Conservation (phyloP, 2,329 filamentous ascomycete genomes). For the Diplodia sapinea region DNA sequence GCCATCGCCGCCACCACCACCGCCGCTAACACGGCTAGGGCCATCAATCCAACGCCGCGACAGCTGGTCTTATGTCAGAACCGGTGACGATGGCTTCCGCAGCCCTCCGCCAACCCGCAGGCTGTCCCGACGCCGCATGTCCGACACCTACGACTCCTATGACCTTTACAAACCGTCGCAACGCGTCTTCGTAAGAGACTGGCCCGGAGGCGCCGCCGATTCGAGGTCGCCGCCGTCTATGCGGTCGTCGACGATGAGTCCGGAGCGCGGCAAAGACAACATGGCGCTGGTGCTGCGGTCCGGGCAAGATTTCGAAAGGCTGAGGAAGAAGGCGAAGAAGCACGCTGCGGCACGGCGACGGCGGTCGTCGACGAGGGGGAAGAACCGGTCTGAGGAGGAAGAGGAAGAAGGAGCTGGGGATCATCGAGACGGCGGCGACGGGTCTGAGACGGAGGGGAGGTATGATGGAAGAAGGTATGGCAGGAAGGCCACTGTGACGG, state of each 20-base stretch:
- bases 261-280: background rate
- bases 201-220: background rate
- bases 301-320: background rate
- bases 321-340: slow-evolving; percentile 12
- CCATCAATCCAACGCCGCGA: too few relatives aligned
- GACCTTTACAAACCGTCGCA: background rate
- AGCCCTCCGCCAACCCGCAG: too few relatives aligned
- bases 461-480: too few relatives aligned
- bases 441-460: too few relatives aligned
- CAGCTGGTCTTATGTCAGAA: too few relatives aligned
- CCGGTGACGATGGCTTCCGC: too few relatives aligned
- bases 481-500: background rate
- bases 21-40: too few relatives aligned
- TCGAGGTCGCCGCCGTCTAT: background rate
- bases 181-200: background rate
- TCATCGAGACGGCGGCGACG: too few relatives aligned
- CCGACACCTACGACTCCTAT: background rate
- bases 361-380: background rate
- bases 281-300: background rate
- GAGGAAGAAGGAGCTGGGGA: too few relatives aligned
- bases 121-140: background rate
- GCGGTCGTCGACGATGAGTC: background rate
- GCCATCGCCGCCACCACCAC: too few relatives aligned
- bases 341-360: background rate
- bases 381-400: background rate